These are phyloP conservation scores for Backusella mclennaniae DNA, from an alignment of 192 early-diverging fungal genomes.

Conservation along the genomic window DNA sequence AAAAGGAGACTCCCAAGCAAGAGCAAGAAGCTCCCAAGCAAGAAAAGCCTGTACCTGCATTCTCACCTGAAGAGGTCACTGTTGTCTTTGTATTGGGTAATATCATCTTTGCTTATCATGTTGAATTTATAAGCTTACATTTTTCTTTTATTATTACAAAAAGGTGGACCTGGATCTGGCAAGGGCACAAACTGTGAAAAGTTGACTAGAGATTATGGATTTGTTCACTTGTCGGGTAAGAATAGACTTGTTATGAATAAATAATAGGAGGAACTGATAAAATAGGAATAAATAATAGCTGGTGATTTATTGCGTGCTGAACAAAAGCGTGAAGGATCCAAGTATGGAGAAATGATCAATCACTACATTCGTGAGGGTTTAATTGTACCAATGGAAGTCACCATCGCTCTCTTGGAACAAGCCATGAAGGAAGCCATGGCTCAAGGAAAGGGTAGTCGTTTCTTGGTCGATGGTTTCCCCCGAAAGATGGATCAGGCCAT, in stretches of 20 bases:
- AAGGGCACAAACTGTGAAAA: conserved; percentile 96
- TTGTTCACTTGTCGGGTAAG: conserved; percentile 90
- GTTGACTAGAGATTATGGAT: conserved; percentile 86
- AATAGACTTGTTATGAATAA: background rate
- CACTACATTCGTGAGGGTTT: conserved; percentile 89
- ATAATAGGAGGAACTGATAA: background rate
- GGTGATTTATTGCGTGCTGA: conserved; percentile 96
- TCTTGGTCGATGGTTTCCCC: conserved; percentile 98
- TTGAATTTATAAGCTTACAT: background rate
- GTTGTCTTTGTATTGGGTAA: conserved; percentile 43
- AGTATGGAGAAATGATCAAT: conserved; percentile 90
- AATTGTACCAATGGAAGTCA: conserved; percentile 96
- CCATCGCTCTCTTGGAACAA: conserved; percentile 85
- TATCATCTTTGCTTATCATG: background rate
- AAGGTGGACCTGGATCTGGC: conserved; percentile 75
- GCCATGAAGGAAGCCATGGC: conserved; percentile 77
- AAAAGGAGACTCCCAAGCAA: background rate
- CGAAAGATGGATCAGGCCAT: conserved; percentile 89
- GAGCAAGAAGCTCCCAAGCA: background rate
- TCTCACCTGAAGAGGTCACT: conserved; percentile 28
- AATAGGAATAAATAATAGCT: conserved; percentile 42
- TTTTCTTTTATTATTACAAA: conserved; percentile 14
- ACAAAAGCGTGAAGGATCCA: conserved; percentile 74
- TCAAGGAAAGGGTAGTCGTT: conserved; percentile 52
- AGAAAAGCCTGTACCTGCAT: conserved; percentile 24